Conservation (phyloP, 352 stramenopile species). For the Chrysophaeum taylorii region DNA sequence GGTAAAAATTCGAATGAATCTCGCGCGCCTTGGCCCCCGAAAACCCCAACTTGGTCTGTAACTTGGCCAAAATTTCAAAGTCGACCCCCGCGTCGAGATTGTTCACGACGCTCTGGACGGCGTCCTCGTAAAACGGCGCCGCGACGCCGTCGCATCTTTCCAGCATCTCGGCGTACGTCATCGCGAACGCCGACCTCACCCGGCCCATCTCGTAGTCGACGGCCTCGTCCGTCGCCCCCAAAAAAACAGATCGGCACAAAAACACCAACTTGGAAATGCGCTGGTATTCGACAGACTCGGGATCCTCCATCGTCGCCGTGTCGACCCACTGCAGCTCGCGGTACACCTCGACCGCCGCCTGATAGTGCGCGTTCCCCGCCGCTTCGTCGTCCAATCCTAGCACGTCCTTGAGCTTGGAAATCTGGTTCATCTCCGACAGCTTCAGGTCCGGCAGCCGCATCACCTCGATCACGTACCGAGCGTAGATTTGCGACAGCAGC, state of each 20-base stretch:
- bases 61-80: background rate
- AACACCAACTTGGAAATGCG: background rate
- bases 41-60: background rate
- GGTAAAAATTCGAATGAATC: background rate
- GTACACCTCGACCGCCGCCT: conserved; percentile 10
- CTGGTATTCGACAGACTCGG: background rate
- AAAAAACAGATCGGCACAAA: background rate
- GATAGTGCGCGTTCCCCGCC: background rate
- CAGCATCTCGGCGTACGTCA: background rate
- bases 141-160: background rate
- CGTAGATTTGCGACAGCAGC: background rate
- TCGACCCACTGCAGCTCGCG: background rate
- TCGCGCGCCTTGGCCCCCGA: background rate
- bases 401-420: background rate
- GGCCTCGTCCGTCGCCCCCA: background rate
- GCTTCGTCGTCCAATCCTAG: background rate
- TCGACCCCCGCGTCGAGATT: background rate
- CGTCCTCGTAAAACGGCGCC: background rate
- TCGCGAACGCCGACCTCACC: background rate
- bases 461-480: background rate
- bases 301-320: background rate
- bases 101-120: background rate
- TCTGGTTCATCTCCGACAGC: background rate
- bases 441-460: background rate
- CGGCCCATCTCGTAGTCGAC: background rate